Conservation (phyloP, 169 alveolate genomes). For the Plasmodium adleri region DNA sequence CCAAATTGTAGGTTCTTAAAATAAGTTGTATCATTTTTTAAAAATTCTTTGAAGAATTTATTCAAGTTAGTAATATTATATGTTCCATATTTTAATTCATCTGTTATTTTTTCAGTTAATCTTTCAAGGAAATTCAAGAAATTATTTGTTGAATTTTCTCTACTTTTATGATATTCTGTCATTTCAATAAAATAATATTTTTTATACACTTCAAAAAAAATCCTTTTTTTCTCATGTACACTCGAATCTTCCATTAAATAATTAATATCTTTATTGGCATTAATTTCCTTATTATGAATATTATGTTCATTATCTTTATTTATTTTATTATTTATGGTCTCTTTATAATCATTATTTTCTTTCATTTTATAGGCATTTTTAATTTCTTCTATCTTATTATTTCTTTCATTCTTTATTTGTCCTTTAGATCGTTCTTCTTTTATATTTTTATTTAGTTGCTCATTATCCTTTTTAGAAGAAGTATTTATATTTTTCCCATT, state of each 20-base stretch:
- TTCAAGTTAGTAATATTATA: slow-evolving; percentile 38
- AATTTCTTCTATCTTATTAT: not conserved
- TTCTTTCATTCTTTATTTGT: slow-evolving; percentile 2
- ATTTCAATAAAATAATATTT: slow-evolving; percentile 76
- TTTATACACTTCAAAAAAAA: slow-evolving; percentile 61
- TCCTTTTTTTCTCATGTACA: slow-evolving; percentile 45
- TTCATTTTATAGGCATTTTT: not conserved
- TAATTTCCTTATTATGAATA: not conserved
- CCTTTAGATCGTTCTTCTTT: no score
- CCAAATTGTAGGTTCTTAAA: slow-evolving; percentile 19
- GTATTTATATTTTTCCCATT: not conserved
- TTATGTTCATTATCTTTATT: not conserved
- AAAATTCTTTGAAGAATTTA: slow-evolving; percentile 61
- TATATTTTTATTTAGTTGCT: no score
- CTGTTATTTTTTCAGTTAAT: slow-evolving; percentile 37
- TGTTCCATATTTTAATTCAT: slow-evolving; percentile 57
- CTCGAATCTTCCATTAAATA: not conserved
- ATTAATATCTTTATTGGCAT: not conserved
- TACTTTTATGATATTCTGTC: slow-evolving; percentile 71
- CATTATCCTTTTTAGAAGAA: not conserved
- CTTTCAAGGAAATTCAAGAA: slow-evolving; percentile 69
- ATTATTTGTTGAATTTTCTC: slow-evolving; percentile 67
- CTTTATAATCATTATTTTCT: not conserved
- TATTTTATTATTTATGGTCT: not conserved
- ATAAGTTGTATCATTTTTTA: slow-evolving; percentile 54